Conservation (phyloP, 2,329 filamentous ascomycete genomes). For the Monosporascus cannonballus region DNA sequence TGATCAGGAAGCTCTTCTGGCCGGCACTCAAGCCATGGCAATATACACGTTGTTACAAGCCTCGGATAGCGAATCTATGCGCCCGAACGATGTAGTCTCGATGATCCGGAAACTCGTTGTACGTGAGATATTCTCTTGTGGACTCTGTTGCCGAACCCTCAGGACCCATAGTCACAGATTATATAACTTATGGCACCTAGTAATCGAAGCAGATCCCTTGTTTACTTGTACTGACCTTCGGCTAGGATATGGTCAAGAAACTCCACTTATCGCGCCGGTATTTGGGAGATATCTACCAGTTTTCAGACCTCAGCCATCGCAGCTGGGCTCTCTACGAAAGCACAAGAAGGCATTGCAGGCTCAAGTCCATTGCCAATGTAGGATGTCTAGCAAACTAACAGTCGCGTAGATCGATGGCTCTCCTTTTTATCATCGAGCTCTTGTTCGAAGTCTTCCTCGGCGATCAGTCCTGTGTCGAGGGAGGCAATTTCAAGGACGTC, state of each 20-base stretch:
- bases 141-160: not conserved
- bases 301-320: too few relatives aligned
- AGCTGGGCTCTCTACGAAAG: too few relatives aligned
- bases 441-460: constrained; percentile 11
- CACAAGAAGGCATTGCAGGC: constrained; percentile 2
- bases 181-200: too few relatives aligned
- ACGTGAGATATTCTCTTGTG: not conserved
- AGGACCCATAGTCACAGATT: too few relatives aligned
- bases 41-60: constrained; percentile 18
- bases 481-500: constrained; percentile 2
- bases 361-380: constrained; percentile 1
- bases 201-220: not conserved
- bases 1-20: constrained; percentile 4
- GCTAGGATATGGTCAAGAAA: too few relatives aligned
- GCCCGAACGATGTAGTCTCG: constrained; percentile 5
- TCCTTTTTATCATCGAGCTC: constrained; percentile 12
- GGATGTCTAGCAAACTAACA: not conserved
- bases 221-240: not conserved
- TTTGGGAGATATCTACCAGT: too few relatives aligned
- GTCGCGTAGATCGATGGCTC: not conserved
- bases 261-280: too few relatives aligned
- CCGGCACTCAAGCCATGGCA: constrained; percentile 4
- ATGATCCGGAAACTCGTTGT: constrained; percentile 1
- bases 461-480: not conserved
- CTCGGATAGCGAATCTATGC: constrained; percentile 9